Evolutionary conservation across 106 monocot species (phyloP), one percentile per base, ranked within the genome.

Genomic region (Dioscorea zingiberensis): DNA sequence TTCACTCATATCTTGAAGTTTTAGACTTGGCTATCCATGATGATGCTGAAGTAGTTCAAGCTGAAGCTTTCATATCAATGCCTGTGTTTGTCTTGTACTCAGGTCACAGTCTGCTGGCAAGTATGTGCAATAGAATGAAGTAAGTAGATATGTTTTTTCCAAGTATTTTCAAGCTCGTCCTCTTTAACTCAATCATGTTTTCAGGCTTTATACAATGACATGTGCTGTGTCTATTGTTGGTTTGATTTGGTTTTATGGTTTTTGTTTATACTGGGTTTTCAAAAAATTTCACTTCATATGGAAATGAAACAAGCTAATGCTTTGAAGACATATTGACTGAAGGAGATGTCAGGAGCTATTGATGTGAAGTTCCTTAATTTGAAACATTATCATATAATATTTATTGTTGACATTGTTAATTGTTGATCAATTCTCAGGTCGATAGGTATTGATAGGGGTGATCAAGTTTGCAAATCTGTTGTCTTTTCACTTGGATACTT

Each of bases 51-150:
- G 81, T 93, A 71, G 86, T 98, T 66, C 66, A 77, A 66, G 62
- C 45, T 46, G 89, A 98, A 73, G 81, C 84, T 78, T 45, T 71
- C 60, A 72, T 77, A 59, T 86, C 86, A 55, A 65, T 98, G 51
- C 97, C 97, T 45, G 59, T 98, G 44, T 73, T 92, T 69, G 68
- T 81, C 26, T 78, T 92, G 48, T 92, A 22, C 65, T 98, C 88
- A 44, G 86, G 87, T 74, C 55, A 68, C 28, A 30, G 44, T 62
- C 26, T 89, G 54, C 65, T 89, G 56, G 55, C 64, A 62, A 47
- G 65, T 44, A 69, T 79, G 30, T 59, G 77, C 58, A 65, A 59
- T 66, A 74, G 60, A 73, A 68, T 92, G 25, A 67, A 89, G 95
- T 95, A 85, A 81, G 87, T 81, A 59, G 4, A 28, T 54, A 72